Evolutionary conservation across 305 asterid genomes (phyloP).

Genomic region (Fraxinus sp.): DNA sequence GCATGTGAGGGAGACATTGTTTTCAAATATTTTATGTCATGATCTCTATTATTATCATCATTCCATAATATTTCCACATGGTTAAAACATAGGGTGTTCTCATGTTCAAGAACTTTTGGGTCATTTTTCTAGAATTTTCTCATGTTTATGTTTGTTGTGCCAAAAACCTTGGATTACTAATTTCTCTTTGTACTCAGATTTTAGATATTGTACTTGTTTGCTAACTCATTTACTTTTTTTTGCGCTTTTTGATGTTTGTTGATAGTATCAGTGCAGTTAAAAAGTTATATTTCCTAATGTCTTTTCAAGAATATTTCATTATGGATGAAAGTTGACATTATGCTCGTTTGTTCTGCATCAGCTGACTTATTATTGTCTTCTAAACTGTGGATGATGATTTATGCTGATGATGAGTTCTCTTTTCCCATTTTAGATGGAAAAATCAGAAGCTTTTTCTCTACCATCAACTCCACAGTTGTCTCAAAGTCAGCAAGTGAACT

Average conservation of each 20-base stretch:
- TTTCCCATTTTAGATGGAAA: constrained; percentile 67
- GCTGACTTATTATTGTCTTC: not conserved
- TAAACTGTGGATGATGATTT: constrained; percentile 7
- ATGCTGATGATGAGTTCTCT: constrained; percentile 7
- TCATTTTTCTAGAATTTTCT: not conserved
- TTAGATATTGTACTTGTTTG: not conserved
- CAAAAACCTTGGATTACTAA: not conserved
- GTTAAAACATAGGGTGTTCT: not conserved
- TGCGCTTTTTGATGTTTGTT: constrained; percentile 13
- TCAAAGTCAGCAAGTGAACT: constrained; percentile 44
- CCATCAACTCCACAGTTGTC: constrained; percentile 51
- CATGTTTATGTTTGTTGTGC: not conserved
- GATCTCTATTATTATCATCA: not conserved
- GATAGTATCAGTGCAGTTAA: not conserved
- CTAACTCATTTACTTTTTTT: constrained; percentile 1
- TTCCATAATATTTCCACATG: not conserved
- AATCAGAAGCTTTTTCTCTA: constrained; percentile 54
- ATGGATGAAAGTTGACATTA: not conserved
- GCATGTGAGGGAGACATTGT: not conserved
- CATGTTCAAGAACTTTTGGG: not conserved
- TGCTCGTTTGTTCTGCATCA: not conserved
- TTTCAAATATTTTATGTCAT: not conserved
- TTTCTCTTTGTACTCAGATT: constrained; percentile 11
- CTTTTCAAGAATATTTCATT: not conserved
- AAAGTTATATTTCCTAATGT: not conserved